Conservation (phyloP, 345 rosid species). For the Linum usitatissimum region DNA sequence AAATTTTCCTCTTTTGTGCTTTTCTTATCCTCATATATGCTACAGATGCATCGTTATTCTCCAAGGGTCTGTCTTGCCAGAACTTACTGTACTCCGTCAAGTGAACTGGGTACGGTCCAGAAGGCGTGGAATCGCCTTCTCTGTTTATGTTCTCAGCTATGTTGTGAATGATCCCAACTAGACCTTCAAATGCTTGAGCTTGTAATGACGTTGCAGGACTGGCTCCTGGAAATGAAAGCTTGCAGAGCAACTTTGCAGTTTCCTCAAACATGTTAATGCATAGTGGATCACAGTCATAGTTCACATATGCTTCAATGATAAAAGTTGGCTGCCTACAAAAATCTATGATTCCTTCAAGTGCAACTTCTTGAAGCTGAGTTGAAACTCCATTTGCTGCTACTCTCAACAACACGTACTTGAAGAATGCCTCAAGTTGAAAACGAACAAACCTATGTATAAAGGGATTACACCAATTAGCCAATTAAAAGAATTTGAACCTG, state of each 20-base stretch:
- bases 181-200: slow-evolving; percentile 89
- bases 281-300: slow-evolving; percentile 71
- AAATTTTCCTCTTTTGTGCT: slow-evolving; percentile 61
- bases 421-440: slow-evolving; percentile 86
- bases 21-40: slow-evolving; percentile 50
- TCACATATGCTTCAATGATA: slow-evolving; percentile 63
- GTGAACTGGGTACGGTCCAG: slow-evolving; percentile 44
- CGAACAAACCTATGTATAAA: slow-evolving; percentile 50
- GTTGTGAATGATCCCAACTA: slow-evolving; percentile 63
- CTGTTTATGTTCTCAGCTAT: slow-evolving; percentile 61
- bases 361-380: slow-evolving; percentile 72
- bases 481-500: neutral
- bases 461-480: neutral
- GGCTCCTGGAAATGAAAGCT: slow-evolving; percentile 62
- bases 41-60: slow-evolving; percentile 54
- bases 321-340: slow-evolving; percentile 80
- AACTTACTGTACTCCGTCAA: slow-evolving; percentile 55
- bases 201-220: slow-evolving; percentile 52
- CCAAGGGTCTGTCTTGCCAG: slow-evolving; percentile 58
- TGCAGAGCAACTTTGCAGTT: slow-evolving; percentile 70
- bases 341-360: slow-evolving; percentile 69
- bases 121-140: slow-evolving; percentile 33
- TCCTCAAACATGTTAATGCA: slow-evolving; percentile 59
- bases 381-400: slow-evolving; percentile 31
- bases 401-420: slow-evolving; percentile 50